phyloP scores from a whole-genome alignment of 1,139 yeast species.

The Yamadazyma siamensis region DNA sequence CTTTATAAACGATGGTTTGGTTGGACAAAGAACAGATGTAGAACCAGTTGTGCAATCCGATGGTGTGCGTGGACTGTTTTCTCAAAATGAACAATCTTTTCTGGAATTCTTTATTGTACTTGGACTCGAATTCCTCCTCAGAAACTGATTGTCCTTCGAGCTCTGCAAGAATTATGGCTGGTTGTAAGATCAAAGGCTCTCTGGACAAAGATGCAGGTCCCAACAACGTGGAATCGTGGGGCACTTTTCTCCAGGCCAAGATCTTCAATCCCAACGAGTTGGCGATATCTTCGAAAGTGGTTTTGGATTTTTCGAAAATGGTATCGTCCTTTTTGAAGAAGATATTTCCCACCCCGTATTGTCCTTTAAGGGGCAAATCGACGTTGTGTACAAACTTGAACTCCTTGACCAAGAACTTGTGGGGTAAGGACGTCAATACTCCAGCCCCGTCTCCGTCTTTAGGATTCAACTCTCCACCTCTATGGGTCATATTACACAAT shows the following conservation, averaged over 20 bases:
- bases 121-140: conserved; percentile 53
- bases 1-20: conserved; percentile 92
- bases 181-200: conserved; percentile 90
- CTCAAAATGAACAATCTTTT: conserved; percentile 81
- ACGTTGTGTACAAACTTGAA: conserved; percentile 64
- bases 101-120: conserved; percentile 67
- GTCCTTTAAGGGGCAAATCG: conserved; percentile 70
- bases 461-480: conserved; percentile 97
- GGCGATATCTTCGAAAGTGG: conserved; percentile 81
- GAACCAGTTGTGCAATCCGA: conserved; percentile 96
- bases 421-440: conserved; percentile 89
- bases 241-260: conserved; percentile 95
- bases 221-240: conserved; percentile 85
- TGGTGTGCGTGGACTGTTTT: conserved; percentile 85
- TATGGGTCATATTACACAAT: conserved; percentile 95
- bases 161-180: conserved; percentile 70
- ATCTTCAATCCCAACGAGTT: conserved; percentile 71
- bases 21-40: conserved; percentile 90
- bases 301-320: conserved; percentile 62
- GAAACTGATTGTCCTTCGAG: conserved; percentile 45
- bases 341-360: conserved; percentile 92
- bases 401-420: conserved; percentile 79
- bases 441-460: conserved; percentile 99
- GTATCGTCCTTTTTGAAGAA: conserved; percentile 82
- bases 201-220: conserved; percentile 95